phyloP scores from a whole-genome alignment of 1,284 basidiomycete genomes.

The Cutaneotrichosporon daszewskae region DNA sequence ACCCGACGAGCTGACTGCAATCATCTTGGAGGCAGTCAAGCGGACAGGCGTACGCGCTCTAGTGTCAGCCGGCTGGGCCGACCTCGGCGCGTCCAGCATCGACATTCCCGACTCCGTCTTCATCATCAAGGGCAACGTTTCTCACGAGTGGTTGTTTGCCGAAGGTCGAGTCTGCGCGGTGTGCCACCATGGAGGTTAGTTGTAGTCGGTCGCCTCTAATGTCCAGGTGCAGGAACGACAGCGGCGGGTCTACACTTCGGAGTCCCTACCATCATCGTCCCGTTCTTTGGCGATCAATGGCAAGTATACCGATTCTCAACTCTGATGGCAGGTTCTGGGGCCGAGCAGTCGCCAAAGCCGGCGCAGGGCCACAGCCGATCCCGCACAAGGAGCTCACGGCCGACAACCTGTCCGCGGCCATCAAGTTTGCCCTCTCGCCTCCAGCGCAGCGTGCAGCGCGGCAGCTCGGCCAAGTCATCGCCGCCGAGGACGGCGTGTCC shows the following conservation, averaged over 20 bases:
- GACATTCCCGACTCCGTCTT: slow-evolving; percentile 54
- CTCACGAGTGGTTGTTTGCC: slow-evolving; percentile 67
- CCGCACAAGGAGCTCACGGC: slow-evolving; percentile 54
- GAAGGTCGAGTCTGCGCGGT: slow-evolving; percentile 56
- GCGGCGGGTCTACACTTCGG: slow-evolving; percentile 61
- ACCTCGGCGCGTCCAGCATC: slow-evolving; percentile 47
- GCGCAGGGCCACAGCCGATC: slow-evolving; percentile 60
- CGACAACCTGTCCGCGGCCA: slow-evolving; percentile 55
- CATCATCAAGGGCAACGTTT: slow-evolving; percentile 55
- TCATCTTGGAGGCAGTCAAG: slow-evolving; percentile 56
- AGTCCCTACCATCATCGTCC: slow-evolving; percentile 60
- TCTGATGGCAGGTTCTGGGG: slow-evolving; percentile 47
- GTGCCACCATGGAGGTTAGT: slow-evolving; percentile 60
- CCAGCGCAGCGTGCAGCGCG: slow-evolving; percentile 52
- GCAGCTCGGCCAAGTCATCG: slow-evolving; percentile 55
- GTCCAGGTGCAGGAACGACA: slow-evolving; percentile 58
- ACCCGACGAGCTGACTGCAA: slow-evolving; percentile 53
- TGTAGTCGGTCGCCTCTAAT: not conserved
- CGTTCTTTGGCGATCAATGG: slow-evolving; percentile 65
- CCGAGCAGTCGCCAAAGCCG: slow-evolving; percentile 59
- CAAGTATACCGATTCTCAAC: slow-evolving; percentile 11
- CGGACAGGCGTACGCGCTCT: slow-evolving; percentile 56
- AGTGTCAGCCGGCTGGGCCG: slow-evolving; percentile 62
- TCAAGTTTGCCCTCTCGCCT: slow-evolving; percentile 53
- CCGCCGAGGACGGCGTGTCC: slow-evolving; percentile 54